Conservation (phyloP, 306 rosid genomes). For the Fagus crenata region DNA sequence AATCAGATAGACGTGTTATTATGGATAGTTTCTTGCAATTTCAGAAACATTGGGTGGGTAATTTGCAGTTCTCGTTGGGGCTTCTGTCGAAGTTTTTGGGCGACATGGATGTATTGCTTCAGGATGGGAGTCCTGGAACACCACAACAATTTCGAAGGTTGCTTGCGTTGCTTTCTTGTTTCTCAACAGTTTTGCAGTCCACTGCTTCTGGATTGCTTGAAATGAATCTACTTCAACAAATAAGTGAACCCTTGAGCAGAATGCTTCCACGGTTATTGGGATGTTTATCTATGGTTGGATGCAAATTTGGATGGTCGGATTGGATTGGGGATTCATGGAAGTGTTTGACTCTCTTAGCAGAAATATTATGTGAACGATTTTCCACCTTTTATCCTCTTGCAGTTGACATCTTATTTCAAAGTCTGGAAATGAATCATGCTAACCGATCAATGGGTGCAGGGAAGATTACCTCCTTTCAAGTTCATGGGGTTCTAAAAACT, state of each 20-base stretch:
- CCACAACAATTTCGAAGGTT: constrained; percentile 73
- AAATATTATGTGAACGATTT: constrained; percentile 73
- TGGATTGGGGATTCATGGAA: constrained; percentile 94
- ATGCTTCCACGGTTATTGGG: constrained; percentile 73
- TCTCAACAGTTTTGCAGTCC: constrained; percentile 79
- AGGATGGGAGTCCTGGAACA: constrained; percentile 81
- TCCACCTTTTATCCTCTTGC: constrained; percentile 67
- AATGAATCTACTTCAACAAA: constrained; percentile 79
- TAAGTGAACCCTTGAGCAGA: constrained; percentile 66
- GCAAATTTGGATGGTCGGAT: constrained; percentile 86
- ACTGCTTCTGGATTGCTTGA: constrained; percentile 91
- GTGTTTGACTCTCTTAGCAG: constrained; percentile 89
- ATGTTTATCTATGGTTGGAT: constrained; percentile 79
- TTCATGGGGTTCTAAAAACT: constrained; percentile 90
- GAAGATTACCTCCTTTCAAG: constrained; percentile 64
- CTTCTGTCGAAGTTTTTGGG: constrained; percentile 83
- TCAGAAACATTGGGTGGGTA: constrained; percentile 97
- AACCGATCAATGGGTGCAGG: constrained; percentile 39
- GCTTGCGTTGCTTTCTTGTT: constrained; percentile 76
- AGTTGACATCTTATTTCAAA: constrained; percentile 70
- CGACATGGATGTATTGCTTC: constrained; percentile 93
- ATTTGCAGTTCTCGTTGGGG: constrained; percentile 68
- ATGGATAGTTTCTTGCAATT: constrained; percentile 86
- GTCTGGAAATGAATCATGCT: constrained; percentile 54
- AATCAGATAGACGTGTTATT: constrained; percentile 63